Evolutionary conservation across 208 protist genomes (phyloP).

Genomic region (Leishmania arabica): DNA sequence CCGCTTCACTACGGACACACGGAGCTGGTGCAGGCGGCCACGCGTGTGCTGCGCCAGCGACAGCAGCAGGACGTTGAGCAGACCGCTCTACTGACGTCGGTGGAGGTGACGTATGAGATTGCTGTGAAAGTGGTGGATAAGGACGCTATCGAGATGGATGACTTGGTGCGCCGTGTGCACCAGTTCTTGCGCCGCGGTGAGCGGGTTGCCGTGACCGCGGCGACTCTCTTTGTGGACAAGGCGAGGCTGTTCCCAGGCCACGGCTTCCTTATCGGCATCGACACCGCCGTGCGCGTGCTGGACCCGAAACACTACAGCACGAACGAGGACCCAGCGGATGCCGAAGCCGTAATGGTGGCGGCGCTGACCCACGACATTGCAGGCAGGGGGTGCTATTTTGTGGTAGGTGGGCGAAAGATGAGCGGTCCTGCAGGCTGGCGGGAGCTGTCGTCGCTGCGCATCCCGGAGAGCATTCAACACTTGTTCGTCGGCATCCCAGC

Average conservation of each 20-base stretch:
- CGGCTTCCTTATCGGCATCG: conserved; percentile 75
- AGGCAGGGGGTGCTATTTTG: conserved; percentile 42
- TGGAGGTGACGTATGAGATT: conserved; percentile 73
- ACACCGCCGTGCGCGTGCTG: conserved; percentile 71
- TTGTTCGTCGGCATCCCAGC: conserved; percentile 57
- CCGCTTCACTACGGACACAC: conserved; percentile 84
- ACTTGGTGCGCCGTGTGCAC: conserved; percentile 45
- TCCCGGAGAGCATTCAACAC: conserved; percentile 42
- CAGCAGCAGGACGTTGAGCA: conserved; percentile 4
- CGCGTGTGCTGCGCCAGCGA: conserved; percentile 23
- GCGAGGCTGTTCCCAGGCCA: conserved; percentile 61
- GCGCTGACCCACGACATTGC: conserved; percentile 32
- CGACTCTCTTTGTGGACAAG: conserved; percentile 70
- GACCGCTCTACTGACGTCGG: not conserved
- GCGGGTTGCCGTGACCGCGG: conserved; percentile 61
- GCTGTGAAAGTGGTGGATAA: conserved; percentile 65
- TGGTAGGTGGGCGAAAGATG: conserved; percentile 41
- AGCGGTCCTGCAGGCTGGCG: conserved; percentile 36
- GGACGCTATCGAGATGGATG: conserved; percentile 29
- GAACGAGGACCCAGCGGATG: conserved; percentile 18
- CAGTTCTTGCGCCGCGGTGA: conserved; percentile 54
- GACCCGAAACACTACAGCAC: conserved; percentile 69
- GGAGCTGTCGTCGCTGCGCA: conserved; percentile 35
- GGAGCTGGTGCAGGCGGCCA: conserved; percentile 55
- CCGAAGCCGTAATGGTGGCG: conserved; percentile 34